Percentiles rank a stretch among this genome's conserved stretches.
These are phyloP conservation scores for Turritis glabra DNA, from an alignment of 345 rosid species.

Conservation along the genomic window DNA sequence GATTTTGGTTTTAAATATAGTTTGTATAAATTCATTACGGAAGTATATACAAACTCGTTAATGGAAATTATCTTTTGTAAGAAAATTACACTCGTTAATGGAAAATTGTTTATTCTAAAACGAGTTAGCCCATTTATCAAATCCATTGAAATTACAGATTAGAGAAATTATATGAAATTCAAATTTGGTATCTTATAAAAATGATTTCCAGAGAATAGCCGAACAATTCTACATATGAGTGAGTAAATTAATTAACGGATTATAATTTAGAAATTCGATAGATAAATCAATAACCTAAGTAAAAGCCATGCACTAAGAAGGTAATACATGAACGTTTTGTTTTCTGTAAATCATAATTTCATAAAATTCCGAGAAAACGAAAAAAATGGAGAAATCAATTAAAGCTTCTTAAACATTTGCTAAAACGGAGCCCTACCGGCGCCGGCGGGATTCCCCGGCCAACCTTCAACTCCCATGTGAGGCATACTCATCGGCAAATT, in stretches of 20 bases:
- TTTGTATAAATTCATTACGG: not conserved
- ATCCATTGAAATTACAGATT: not conserved
- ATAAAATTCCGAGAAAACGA: not conserved
- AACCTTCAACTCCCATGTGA: conserved; percentile 80
- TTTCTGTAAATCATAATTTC: not conserved
- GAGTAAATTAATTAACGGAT: not conserved
- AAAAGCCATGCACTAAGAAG: conserved; percentile 6
- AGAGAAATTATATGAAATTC: not conserved
- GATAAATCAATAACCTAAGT: conserved; percentile 18
- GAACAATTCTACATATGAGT: not conserved
- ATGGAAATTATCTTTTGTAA: not conserved
- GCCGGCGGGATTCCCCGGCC: conserved; percentile 66
- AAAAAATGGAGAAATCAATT: not conserved
- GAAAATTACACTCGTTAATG: not conserved
- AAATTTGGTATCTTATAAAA: not conserved
- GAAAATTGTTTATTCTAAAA: not conserved
- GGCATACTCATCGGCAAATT: conserved; percentile 76
- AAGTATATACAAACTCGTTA: too few species aligned
- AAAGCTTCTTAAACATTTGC: conserved; percentile 4
- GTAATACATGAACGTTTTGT: conserved; percentile 20
- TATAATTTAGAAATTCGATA: not conserved
- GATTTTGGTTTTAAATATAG: not conserved
- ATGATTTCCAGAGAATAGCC: not conserved
- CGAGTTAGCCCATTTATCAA: not conserved
- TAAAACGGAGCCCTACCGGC: conserved; percentile 68